Conservation (phyloP, 306 rosid species). For the Glycine latifolia region DNA sequence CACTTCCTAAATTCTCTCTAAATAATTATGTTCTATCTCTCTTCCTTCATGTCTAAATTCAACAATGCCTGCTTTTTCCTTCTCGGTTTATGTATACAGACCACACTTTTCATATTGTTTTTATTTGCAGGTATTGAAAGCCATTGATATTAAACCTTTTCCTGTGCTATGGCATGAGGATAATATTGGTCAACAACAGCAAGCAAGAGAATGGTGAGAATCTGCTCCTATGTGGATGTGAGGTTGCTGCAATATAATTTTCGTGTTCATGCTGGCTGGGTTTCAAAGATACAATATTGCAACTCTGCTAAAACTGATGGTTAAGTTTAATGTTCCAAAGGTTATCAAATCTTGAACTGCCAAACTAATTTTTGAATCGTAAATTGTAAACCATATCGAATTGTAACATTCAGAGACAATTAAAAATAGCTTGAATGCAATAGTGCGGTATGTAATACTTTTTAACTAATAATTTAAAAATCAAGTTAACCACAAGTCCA, state of each 20-base stretch:
- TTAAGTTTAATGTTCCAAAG: neutral
- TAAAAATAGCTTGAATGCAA: neutral
- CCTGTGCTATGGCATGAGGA: constrained; percentile 86
- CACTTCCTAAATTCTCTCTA: neutral
- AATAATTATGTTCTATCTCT: too few species aligned
- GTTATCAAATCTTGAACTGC: neutral
- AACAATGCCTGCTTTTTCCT: neutral
- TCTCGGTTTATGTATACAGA: constrained; percentile 1
- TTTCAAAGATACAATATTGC: neutral
- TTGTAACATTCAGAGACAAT: neutral
- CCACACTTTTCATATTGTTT: neutral
- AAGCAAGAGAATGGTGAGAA: constrained; percentile 72
- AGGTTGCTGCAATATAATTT: constrained; percentile 14
- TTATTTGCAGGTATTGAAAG: constrained; percentile 61
- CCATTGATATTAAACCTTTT: constrained; percentile 70
- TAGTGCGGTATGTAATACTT: too few species aligned
- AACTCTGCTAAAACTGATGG: neutral
- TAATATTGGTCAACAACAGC: constrained; percentile 59
- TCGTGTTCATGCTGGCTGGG: constrained; percentile 14
- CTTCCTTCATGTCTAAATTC: too few species aligned
- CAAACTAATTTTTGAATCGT: neutral
- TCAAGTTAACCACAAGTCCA: too few species aligned
- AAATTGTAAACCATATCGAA: neutral
- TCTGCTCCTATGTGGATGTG: neutral
- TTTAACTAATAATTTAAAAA: too few species aligned